A percentile compares a stretch with the other conserved stretches of the same genome.
These are phyloP conservation scores for Yamadazyma takamatsuzukensis DNA, from an alignment of 805 yeast genomes.

Conservation along the genomic window DNA sequence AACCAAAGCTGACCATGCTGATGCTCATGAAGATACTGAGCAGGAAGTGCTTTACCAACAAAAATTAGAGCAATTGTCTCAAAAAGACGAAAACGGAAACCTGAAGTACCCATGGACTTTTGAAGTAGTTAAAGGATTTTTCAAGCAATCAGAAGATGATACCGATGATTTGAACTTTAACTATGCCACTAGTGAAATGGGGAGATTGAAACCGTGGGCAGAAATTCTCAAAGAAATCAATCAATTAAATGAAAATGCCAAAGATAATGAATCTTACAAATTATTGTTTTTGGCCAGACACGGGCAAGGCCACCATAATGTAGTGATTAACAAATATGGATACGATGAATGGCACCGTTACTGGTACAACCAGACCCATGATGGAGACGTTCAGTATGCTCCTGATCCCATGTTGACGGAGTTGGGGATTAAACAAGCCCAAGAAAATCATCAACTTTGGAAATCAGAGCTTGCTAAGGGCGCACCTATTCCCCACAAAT, in stretches of 20 bases:
- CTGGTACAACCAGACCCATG: slow-evolving; percentile 51
- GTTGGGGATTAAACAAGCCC: slow-evolving; percentile 55
- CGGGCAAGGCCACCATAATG: slow-evolving; percentile 68
- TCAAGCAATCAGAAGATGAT: slow-evolving; percentile 42
- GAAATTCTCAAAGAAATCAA: slow-evolving; percentile 28
- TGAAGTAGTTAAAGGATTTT: slow-evolving; percentile 48
- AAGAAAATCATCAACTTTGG: slow-evolving; percentile 44
- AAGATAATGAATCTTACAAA: slow-evolving; percentile 41
- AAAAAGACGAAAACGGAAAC: slow-evolving; percentile 17
- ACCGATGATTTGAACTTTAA: slow-evolving; percentile 48
- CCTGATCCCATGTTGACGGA: slow-evolving; percentile 61
- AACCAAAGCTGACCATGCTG: slow-evolving; percentile 24
- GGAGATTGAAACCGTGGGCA: slow-evolving; percentile 41
- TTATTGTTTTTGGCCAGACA: slow-evolving; percentile 58
- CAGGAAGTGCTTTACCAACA: slow-evolving; percentile 14
- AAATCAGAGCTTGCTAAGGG: slow-evolving; percentile 39
- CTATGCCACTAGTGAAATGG: slow-evolving; percentile 41
- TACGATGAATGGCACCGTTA: slow-evolving; percentile 52
- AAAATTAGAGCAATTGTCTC: slow-evolving; percentile 6
- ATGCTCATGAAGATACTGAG: slow-evolving; percentile 27
- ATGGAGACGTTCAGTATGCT: slow-evolving; percentile 53
- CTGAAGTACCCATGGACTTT: slow-evolving; percentile 45
- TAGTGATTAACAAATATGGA: slow-evolving; percentile 53
- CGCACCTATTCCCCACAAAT: slow-evolving; percentile 53
- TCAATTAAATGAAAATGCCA: slow-evolving; percentile 31